These are phyloP conservation scores for Erythrobasidium hasegawianum DNA, from an alignment of 1,284 basidiomycete species.

Conservation along the genomic window DNA sequence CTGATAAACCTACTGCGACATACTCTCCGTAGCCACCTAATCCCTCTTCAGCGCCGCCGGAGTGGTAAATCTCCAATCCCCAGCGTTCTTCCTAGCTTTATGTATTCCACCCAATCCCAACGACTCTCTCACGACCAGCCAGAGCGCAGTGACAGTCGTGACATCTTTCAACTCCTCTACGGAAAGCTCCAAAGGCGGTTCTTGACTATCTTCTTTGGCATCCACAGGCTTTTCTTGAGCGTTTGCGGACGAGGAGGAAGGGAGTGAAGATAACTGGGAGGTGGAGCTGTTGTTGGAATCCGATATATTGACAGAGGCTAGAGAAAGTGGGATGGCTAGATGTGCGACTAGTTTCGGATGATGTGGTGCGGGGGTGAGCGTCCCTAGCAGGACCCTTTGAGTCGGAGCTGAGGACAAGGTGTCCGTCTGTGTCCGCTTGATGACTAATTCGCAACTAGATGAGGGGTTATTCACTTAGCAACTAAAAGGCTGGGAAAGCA, in stretches of 20 bases:
- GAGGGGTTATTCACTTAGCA: conserved; percentile 46
- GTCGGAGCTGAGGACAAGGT: conserved; percentile 49
- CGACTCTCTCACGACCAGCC: conserved; percentile 85
- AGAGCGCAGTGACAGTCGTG: conserved; percentile 79
- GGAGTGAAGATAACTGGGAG: too few relatives aligned
- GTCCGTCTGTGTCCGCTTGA: conserved; percentile 16
- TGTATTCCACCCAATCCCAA: conserved; percentile 83
- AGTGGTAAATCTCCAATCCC: conserved; percentile 44
- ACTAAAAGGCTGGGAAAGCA: too few relatives aligned
- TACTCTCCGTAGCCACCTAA: too few relatives aligned
- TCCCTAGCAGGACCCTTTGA: conserved; percentile 62
- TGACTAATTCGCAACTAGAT: conserved; percentile 21
- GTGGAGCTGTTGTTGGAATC: background rate
- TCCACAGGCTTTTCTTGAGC: too few relatives aligned
- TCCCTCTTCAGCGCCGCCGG: conserved; percentile 9
- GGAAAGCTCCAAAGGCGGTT: conserved; percentile 53
- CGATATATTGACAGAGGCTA: conserved; percentile 62
- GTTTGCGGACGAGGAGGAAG: too few relatives aligned
- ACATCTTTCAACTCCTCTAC: conserved; percentile 94
- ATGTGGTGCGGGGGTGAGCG: conserved; percentile 85
- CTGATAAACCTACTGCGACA: too few relatives aligned
- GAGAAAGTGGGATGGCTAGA: conserved; percentile 79
- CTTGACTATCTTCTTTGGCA: background rate
- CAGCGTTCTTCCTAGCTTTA: conserved; percentile 65
- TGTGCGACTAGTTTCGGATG: conserved; percentile 94